A percentile compares a stretch with the other conserved stretches of the same genome.
Conservation (phyloP, 495 filamentous ascomycete genomes). For the Podospora bellae-mahoneyi region DNA sequence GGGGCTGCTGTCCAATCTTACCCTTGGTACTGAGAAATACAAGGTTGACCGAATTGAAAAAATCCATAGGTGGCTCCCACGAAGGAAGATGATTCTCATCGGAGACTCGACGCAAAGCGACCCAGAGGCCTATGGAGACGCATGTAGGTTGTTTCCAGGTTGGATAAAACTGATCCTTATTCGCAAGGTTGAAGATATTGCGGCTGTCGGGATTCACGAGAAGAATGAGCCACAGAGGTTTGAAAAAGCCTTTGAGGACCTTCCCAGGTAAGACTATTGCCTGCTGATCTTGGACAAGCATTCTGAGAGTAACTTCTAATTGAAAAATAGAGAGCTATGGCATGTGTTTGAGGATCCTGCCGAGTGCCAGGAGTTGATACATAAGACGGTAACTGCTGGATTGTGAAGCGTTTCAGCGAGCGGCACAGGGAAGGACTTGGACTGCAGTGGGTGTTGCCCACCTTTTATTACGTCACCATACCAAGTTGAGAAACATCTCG, state of each 20-base stretch:
- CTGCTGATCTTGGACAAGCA: neutral
- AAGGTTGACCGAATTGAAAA: slow-evolving; percentile 79
- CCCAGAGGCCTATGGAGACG: slow-evolving; percentile 75
- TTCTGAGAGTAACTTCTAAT: slow-evolving; percentile 3
- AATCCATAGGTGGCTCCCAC: slow-evolving; percentile 71
- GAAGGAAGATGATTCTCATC: slow-evolving; percentile 73
- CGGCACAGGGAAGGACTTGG: neutral
- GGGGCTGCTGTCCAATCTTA: slow-evolving; percentile 74
- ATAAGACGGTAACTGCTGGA: slow-evolving; percentile 30
- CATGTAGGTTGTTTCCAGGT: slow-evolving; percentile 51
- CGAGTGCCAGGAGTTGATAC: slow-evolving; percentile 51
- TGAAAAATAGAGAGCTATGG: slow-evolving; percentile 56
- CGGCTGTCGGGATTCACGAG: slow-evolving; percentile 60
- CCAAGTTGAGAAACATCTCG: slow-evolving; percentile 1
- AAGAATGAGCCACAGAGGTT: slow-evolving; percentile 75
- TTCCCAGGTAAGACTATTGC: slow-evolving; percentile 47
- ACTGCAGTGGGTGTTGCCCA: neutral
- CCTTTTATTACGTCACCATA: neutral
- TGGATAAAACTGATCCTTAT: slow-evolving; percentile 84
- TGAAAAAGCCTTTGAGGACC: slow-evolving; percentile 73
- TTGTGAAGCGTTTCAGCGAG: neutral
- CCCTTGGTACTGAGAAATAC: slow-evolving; percentile 78
- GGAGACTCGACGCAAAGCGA: slow-evolving; percentile 91
- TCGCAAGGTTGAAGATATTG: slow-evolving; percentile 74
- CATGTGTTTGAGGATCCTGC: slow-evolving; percentile 71